These are phyloP conservation scores for Cryomyces antarcticus DNA, from an alignment of 495 filamentous ascomycete species.

Conservation along the genomic window DNA sequence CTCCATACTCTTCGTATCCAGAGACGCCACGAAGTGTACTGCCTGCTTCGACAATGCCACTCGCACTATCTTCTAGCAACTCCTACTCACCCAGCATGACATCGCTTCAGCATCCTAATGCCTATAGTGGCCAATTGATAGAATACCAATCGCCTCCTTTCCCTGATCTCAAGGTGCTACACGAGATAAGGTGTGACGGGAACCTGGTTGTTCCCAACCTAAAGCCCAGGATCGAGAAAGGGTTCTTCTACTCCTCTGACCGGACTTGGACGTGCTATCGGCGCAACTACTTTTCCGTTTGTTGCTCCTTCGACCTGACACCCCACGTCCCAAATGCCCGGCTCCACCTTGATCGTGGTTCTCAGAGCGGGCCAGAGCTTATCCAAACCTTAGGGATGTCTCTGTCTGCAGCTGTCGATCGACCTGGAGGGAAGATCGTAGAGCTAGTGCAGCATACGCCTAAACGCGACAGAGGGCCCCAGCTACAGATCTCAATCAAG, in stretches of 20 bases:
- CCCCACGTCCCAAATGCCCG: conserved; percentile 26
- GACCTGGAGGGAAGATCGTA: conserved; percentile 52
- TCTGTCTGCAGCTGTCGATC: conserved; percentile 74
- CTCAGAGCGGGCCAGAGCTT: conserved; percentile 24
- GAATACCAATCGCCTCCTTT: conserved; percentile 14
- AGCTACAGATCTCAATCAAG: conserved; percentile 52
- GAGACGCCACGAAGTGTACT: conserved; percentile 17
- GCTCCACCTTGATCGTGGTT: conserved; percentile 22
- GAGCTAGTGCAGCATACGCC: conserved; percentile 90
- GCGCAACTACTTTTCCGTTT: conserved; percentile 82
- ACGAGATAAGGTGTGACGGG: conserved; percentile 34
- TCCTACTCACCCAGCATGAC: conserved; percentile 4
- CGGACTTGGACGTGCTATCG: conserved; percentile 91
- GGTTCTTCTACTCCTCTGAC: conserved; percentile 71
- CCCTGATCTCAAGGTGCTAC: conserved; percentile 32
- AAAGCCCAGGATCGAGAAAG: conserved; percentile 73
- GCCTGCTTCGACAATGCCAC: conserved; percentile 8
- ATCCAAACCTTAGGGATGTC: conserved; percentile 56
- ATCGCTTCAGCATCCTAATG: conserved; percentile 1
- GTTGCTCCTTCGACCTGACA: conserved; percentile 56
- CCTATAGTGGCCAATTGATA: neutral
- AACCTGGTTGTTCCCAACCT: conserved; percentile 50
- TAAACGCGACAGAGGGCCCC: conserved; percentile 83
- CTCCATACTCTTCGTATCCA: conserved; percentile 4
- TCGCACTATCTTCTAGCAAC: conserved; percentile 2